These are phyloP conservation scores for Fusarium bactridioides DNA, from an alignment of 2,329 filamentous ascomycete species.

Conservation along the genomic window DNA sequence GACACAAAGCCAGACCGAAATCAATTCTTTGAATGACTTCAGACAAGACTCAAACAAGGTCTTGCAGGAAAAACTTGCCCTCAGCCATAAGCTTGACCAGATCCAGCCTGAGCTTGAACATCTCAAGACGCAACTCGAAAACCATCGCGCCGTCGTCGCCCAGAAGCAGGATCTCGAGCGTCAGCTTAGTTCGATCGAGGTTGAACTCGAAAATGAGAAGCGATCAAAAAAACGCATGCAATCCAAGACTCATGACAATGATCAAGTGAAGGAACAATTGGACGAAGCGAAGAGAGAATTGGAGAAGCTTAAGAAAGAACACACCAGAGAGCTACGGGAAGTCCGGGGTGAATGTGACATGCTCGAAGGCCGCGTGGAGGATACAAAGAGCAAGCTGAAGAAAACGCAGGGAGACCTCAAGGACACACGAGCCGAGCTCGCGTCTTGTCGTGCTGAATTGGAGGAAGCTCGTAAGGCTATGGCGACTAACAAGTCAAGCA, in stretches of 20 bases:
- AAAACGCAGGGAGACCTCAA: constrained; percentile 77
- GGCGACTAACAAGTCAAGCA: constrained; percentile 28
- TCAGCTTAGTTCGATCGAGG: constrained; percentile 78
- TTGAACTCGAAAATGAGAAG: constrained; percentile 83
- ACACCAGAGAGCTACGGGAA: constrained; percentile 65
- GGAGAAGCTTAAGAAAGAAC: constrained; percentile 55
- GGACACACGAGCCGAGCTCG: constrained; percentile 56
- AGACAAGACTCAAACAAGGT: constrained; percentile 75
- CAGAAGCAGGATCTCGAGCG: constrained; percentile 84
- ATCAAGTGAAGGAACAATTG: constrained; percentile 51
- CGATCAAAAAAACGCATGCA: constrained; percentile 46
- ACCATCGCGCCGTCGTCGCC: constrained; percentile 73
- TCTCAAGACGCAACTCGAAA: constrained; percentile 60
- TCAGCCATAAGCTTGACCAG: constrained; percentile 60
- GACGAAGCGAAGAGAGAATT: constrained; percentile 53
- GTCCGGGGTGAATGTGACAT: constrained; percentile 68
- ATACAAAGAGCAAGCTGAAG: constrained; percentile 70
- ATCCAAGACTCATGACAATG: constrained; percentile 47
- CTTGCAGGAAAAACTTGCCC: constrained; percentile 65
- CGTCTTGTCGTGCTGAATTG: constrained; percentile 53
- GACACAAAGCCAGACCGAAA: constrained; percentile 65
- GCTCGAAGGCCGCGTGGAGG: constrained; percentile 71
- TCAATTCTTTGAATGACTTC: constrained; percentile 71
- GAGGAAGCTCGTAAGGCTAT: constrained; percentile 40
- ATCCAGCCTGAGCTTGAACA: constrained; percentile 66